These are phyloP conservation scores for Clavaria fumosa DNA, from an alignment of 768 basidiomycete species.

Conservation along the genomic window DNA sequence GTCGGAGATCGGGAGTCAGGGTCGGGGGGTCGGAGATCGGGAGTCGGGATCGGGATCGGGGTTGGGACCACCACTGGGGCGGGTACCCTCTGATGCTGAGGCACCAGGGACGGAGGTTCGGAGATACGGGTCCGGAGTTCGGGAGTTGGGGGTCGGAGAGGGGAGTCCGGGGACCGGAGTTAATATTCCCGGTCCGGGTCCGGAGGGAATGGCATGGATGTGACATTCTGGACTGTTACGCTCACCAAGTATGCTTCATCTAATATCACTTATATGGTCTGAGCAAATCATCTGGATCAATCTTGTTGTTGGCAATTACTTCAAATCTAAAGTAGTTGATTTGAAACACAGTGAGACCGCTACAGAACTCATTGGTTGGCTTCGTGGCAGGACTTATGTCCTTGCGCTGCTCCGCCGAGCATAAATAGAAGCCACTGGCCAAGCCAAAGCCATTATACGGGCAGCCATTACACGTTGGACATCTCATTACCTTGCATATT, in stretches of 20 bases:
- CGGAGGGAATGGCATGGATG: too few species aligned
- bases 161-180: too few species aligned
- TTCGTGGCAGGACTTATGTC: conserved; percentile 19
- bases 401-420: conserved; percentile 15
- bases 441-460: conserved; percentile 11
- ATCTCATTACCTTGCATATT: conserved; percentile 17
- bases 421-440: conserved; percentile 9
- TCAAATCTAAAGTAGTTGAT: conserved; percentile 17
- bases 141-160: too few species aligned
- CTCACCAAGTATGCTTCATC: conserved; percentile 15
- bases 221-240: conserved; percentile 21
- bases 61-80: too few species aligned
- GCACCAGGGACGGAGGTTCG: too few species aligned
- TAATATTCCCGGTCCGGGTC: too few species aligned
- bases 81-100: too few species aligned
- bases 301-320: conserved; percentile 25
- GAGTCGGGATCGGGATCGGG: too few species aligned
- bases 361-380: conserved; percentile 24
- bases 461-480: conserved; percentile 19
- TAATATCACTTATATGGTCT: not conserved
- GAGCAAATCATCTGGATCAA: conserved; percentile 17
- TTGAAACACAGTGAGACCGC: conserved; percentile 15
- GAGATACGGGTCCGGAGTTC: too few species aligned
- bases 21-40: too few species aligned
- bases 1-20: too few species aligned